A percentile compares a stretch with the other conserved stretches of the same genome.
These are phyloP conservation scores for Fusarium sp. DNA, from an alignment of 2,329 filamentous ascomycete genomes.

Conservation along the genomic window DNA sequence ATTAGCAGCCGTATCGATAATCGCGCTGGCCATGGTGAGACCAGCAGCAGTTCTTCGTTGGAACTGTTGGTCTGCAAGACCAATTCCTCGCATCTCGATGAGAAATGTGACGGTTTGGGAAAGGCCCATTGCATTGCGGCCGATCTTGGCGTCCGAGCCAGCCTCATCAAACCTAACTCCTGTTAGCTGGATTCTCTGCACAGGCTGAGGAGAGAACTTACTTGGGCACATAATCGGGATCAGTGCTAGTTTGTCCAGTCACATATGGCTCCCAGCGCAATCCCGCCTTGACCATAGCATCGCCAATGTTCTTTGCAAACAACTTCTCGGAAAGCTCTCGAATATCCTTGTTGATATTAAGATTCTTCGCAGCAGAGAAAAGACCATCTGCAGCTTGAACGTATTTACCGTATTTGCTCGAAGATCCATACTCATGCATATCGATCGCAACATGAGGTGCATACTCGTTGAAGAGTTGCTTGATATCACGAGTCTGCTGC, in stretches of 20 bases:
- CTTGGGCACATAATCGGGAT: slow-evolving; percentile 28
- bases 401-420: slow-evolving; percentile 37
- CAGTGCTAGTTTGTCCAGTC: slow-evolving; percentile 37
- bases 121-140: slow-evolving; percentile 49
- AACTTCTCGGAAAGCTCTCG: slow-evolving; percentile 48
- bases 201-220: rapidly evolving
- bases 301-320: slow-evolving; percentile 48
- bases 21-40: slow-evolving; percentile 46
- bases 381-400: slow-evolving; percentile 49
- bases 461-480: slow-evolving; percentile 47
- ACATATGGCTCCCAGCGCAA: slow-evolving; percentile 52
- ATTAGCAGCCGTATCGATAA: slow-evolving; percentile 50
- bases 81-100: slow-evolving; percentile 51
- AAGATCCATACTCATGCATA: slow-evolving; percentile 51
- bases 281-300: slow-evolving; percentile 48
- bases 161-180: slow-evolving; percentile 45
- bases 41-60: slow-evolving; percentile 49
- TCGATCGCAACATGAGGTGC: slow-evolving; percentile 51
- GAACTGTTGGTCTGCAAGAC: slow-evolving; percentile 50
- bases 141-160: slow-evolving; percentile 50
- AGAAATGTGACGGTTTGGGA: slow-evolving; percentile 51
- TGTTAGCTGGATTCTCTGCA: rapidly evolving
- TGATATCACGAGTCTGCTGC: slow-evolving; percentile 51
- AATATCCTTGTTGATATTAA: slow-evolving; percentile 52
- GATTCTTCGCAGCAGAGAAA: slow-evolving; percentile 53